Evolutionary conservation across 2,329 filamentous ascomycete genomes (phyloP), one percentile per base, ranked within the genome.

Genomic region (Fusarium napiforme): DNA sequence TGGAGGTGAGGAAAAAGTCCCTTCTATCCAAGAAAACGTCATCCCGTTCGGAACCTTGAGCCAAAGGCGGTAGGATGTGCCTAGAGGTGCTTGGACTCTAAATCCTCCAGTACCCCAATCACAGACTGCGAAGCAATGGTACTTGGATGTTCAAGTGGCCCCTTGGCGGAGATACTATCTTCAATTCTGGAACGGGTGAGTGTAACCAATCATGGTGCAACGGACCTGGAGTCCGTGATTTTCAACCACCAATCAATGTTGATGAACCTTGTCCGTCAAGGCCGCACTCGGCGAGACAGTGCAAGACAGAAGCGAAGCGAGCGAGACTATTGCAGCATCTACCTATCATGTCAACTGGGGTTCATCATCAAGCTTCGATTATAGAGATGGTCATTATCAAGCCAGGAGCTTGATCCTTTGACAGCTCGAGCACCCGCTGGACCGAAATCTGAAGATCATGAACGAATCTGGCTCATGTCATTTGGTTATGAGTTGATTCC

Each of bases 251-350:
- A 61, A 67, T 65, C n/a, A 26, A 30, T 9, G 32, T 6, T 37
- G 15, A 9, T 16, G 18, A 36, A 36, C 32, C 32, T 32, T n/a
- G 8, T 18, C 16, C 23, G 26, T 47, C 52, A 53, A 36, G n/a
- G 36, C 45, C 26, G 18, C 50, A n/a, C 30, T 14, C 7, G 28
- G 32, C 18, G 40, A 30, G 42, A 73, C 71, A 69, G 71, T 74
- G 71, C 55, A 30, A n/a, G 16, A 10, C 4, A 10, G 10, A 69
- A 57, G 40, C 36, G 30, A 49, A 30, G 34, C 15, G 37, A 39
- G 26, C 28, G 30, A 42, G 47, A 52, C 16, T 18, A 18, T 23
- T 14, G 16, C 16, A 34, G 47, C 11, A 14, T 50, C 11, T 8
- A 50, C 16, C 47, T 50, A 34, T 23, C 28, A 34, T 32, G 28